Evolutionary conservation across 371 early-diverging fungal species (phyloP).

Genomic region (Zopfochytrium polystomum): DNA sequence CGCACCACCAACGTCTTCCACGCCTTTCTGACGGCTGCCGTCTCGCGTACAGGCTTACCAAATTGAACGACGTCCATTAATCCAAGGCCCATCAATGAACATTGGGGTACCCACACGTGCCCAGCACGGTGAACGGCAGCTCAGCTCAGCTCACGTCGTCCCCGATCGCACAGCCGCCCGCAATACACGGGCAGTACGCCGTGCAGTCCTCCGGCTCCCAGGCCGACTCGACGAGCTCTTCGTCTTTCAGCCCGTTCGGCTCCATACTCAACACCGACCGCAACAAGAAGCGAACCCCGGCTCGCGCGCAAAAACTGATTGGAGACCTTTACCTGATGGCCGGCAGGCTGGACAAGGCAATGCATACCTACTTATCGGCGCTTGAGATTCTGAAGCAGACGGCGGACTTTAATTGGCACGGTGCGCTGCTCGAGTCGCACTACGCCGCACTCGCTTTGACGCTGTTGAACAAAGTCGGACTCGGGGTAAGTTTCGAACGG

Average conservation of each 20-base stretch:
- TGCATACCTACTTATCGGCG: conserved; percentile 50
- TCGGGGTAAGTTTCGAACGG: conserved; percentile 47
- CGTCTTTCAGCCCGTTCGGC: conserved; percentile 16
- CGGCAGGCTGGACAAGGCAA: conserved; percentile 72
- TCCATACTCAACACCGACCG: conserved; percentile 30
- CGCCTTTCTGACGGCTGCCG: neutral
- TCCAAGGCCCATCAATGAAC: conserved; percentile 38
- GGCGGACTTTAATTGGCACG: conserved; percentile 75
- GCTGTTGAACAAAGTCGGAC: conserved; percentile 59
- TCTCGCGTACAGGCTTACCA: conserved; percentile 29
- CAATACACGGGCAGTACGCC: neutral
- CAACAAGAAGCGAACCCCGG: conserved; percentile 64
- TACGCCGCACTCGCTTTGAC: conserved; percentile 61
- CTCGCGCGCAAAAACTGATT: conserved; percentile 70
- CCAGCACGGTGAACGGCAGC: neutral
- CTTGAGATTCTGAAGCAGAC: conserved; percentile 66
- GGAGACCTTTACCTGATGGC: conserved; percentile 77
- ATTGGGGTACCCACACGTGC: neutral
- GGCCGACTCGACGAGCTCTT: too few relatives aligned
- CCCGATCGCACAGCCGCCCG: neutral
- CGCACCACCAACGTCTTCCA: neutral
- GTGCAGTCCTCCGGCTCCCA: neutral
- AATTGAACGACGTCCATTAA: conserved; percentile 38
- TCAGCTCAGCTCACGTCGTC: conserved; percentile 2
- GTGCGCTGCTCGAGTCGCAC: conserved; percentile 72